Evolutionary conservation across 1,284 basidiomycete species (phyloP).

Genomic region (Trichosporon faecale): DNA sequence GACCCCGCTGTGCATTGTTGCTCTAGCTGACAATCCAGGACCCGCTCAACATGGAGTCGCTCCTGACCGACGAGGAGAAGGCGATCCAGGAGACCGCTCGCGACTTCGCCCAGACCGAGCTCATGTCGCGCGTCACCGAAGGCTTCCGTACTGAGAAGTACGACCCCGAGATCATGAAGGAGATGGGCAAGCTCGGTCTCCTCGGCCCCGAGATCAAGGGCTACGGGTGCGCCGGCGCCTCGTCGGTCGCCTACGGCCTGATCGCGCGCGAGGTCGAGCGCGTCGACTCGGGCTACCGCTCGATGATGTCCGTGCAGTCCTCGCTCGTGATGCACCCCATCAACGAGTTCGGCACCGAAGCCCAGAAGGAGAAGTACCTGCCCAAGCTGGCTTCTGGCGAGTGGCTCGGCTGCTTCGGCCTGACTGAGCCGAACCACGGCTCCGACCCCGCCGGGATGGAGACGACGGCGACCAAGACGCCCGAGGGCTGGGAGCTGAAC

Average conservation of each 20-base stretch:
- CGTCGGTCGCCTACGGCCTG: constrained; percentile 86
- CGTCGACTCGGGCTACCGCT: constrained; percentile 93
- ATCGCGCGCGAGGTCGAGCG: constrained; percentile 90
- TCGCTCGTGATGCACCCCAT: constrained; percentile 98
- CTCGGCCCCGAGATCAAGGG: constrained; percentile 88
- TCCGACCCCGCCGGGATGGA: constrained; percentile 93
- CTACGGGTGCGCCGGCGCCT: constrained; percentile 92
- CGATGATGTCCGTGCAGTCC: constrained; percentile 92
- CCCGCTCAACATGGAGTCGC: constrained; percentile 68
- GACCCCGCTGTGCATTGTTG: background rate
- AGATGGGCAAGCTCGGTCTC: constrained; percentile 90
- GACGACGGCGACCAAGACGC: constrained; percentile 77
- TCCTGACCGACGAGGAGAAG: constrained; percentile 84
- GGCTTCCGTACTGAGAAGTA: constrained; percentile 65
- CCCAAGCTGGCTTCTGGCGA: constrained; percentile 74
- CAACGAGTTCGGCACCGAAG: constrained; percentile 79
- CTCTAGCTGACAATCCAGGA: constrained; percentile 57
- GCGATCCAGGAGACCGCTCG: constrained; percentile 86
- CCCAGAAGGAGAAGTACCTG: constrained; percentile 87
- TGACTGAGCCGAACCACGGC: constrained; percentile 96
- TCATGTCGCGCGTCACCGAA: constrained; percentile 77
- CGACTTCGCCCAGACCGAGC: constrained; percentile 78
- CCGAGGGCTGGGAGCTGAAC: constrained; percentile 79
- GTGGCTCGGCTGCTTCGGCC: constrained; percentile 86
- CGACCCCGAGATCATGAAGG: constrained; percentile 70